Conservation (phyloP, 2,329 filamentous ascomycete species). For the Colletotrichum euphorbiae region DNA sequence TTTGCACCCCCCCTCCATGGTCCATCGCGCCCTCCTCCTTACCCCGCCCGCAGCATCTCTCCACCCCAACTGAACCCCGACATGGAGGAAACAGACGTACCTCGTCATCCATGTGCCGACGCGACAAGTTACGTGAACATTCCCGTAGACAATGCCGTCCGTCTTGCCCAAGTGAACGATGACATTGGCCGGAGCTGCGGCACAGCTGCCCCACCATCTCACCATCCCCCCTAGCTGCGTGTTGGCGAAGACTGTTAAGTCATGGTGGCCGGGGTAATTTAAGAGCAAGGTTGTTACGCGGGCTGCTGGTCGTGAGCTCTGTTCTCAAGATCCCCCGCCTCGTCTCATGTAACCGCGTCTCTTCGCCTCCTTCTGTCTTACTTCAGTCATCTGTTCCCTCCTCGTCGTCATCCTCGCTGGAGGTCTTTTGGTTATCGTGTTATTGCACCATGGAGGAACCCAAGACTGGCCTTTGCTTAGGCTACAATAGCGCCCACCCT, state of each 20-base stretch:
- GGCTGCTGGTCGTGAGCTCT: constrained; percentile 17
- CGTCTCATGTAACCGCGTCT: background rate
- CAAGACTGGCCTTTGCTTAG: constrained; percentile 52
- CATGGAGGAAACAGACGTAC: constrained; percentile 3
- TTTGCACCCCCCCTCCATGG: background rate
- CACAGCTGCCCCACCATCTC: constrained; percentile 17
- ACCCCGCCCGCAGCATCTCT: constrained; percentile 17
- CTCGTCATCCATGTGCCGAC: constrained; percentile 7
- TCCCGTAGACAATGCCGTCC: constrained; percentile 13
- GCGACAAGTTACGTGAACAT: background rate
- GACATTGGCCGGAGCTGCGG: constrained; percentile 20
- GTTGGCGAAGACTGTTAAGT: constrained; percentile 15
- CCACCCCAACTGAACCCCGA: constrained; percentile 31
- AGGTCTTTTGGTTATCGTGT: background rate
- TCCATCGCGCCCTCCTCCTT: background rate
- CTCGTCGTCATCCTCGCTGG: no score
- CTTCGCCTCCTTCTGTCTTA: background rate
- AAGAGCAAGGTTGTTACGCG: constrained; percentile 27
- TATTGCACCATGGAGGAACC: constrained; percentile 29
- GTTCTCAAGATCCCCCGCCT: background rate
- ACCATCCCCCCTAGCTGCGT: constrained; percentile 1
- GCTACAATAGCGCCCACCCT: constrained; percentile 65
- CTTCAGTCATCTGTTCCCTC: background rate
- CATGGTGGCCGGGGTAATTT: constrained; percentile 30
- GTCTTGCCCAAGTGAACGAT: background rate